These are phyloP conservation scores for Catharanthus roseus DNA, from an alignment of 257 asterid species.

Conservation along the genomic window DNA sequence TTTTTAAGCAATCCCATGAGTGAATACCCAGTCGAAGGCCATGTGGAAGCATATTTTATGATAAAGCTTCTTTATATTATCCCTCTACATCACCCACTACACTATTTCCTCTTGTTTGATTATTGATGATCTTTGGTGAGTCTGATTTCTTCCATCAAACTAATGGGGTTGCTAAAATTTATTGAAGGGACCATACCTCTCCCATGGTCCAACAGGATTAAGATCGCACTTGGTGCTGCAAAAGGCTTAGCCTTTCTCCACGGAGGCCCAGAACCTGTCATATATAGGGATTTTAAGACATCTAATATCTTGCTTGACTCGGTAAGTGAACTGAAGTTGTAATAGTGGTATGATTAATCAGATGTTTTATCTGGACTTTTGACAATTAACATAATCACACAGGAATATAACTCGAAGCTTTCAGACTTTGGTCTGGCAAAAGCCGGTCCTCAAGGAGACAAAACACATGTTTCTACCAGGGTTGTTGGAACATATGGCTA, in stretches of 20 bases:
- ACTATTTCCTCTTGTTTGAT: background rate
- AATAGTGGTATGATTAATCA: no score
- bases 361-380: background rate
- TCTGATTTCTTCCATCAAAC: slow-evolving; percentile 11
- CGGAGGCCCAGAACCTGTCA: slow-evolving; percentile 76
- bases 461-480: slow-evolving; percentile 88
- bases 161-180: slow-evolving; percentile 11
- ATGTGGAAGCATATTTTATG: background rate
- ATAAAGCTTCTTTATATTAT: background rate
- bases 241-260: slow-evolving; percentile 94
- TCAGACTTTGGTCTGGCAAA: slow-evolving; percentile 95
- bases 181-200: slow-evolving; percentile 89
- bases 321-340: slow-evolving; percentile 30
- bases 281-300: slow-evolving; percentile 91
- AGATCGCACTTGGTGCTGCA: slow-evolving; percentile 93
- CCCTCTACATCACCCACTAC: background rate
- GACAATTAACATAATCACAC: slow-evolving; percentile 11
- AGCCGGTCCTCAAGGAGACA: slow-evolving; percentile 98
- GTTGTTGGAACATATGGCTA: slow-evolving; percentile 92
- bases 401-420: slow-evolving; percentile 92
- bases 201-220: slow-evolving; percentile 88
- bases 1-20: background rate
- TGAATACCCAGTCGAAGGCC: background rate
- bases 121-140: background rate
- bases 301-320: slow-evolving; percentile 90